Conservation (phyloP, 805 yeast genomes). For the Torulaspora microellipsoides region DNA sequence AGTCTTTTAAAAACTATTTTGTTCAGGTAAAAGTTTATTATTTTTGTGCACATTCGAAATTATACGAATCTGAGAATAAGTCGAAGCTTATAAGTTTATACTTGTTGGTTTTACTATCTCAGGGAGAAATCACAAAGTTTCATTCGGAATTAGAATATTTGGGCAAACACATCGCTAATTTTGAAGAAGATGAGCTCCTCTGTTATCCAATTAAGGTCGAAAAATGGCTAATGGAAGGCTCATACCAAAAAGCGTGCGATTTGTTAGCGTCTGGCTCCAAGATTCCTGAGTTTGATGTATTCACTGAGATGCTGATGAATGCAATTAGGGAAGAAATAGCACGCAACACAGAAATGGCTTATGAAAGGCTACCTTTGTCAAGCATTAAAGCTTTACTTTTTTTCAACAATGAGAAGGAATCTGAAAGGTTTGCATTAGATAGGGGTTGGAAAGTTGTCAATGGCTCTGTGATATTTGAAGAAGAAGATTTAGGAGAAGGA, state of each 20-base stretch:
- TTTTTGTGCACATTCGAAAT: conserved; percentile 34
- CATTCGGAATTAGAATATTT: conserved; percentile 84
- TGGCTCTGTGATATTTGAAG: conserved; percentile 47
- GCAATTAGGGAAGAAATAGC: conserved; percentile 88
- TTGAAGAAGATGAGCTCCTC: conserved; percentile 64
- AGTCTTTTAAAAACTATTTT: conserved; percentile 64
- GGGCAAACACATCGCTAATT: conserved; percentile 41
- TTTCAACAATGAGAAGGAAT: conserved; percentile 52
- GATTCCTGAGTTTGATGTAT: conserved; percentile 71
- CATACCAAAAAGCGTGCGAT: conserved; percentile 87
- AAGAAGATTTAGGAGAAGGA: conserved; percentile 28
- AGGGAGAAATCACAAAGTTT: conserved; percentile 80
- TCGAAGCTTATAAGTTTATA: conserved; percentile 73
- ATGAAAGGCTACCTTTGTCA: conserved; percentile 67
- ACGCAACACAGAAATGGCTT: conserved; percentile 73
- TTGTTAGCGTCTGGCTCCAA: conserved; percentile 43
- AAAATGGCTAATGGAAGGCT: conserved; percentile 93
- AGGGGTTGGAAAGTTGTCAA: conserved; percentile 55
- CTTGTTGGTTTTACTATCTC: conserved; percentile 69
- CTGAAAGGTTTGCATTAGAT: conserved; percentile 49
- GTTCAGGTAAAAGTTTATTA: conserved; percentile 79
- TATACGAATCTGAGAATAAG: conserved; percentile 51
- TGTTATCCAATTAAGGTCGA: conserved; percentile 86
- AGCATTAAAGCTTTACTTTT: conserved; percentile 81
- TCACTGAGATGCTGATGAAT: conserved; percentile 66